Base-by-base conservation (phyloP, 768 basidiomycete species). In the Hemileccinum impolitum region DNA sequence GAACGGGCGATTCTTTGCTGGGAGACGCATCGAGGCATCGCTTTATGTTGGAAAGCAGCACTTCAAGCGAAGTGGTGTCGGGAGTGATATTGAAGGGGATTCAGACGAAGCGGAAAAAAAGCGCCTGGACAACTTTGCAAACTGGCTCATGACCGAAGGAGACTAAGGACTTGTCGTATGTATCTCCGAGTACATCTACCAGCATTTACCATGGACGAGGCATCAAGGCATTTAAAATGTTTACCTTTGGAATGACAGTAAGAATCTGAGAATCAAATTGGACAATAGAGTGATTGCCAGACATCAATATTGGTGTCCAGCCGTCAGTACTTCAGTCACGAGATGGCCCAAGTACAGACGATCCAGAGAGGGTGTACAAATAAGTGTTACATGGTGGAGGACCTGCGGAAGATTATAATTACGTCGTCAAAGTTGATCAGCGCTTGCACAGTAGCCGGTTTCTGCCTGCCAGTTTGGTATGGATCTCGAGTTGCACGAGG, bases 1-100 rank as follows among this genome's bases (percentile, higher is more conserved):
- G 93, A 81, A 94, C 56, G 90, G 90, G 8, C 77, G 94, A 35
- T 96, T 82, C 69, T 98, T 97, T 61, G 87, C 84, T 23, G 91
- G 91, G 12, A 79, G 90, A 38, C 77, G 80, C 38, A 75, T 99
- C 42, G 82, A 89, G 61, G 96, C 95, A 1, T 79, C 80, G 3
- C 72, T 96, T 13, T 94, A 84, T 65, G 76, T 78, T 23, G 94
- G 94, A 42, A 85, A 82, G 65, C 85, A 94, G 62, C 74, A 83
- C 36, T 97, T 88, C 75, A 79, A 75, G 54, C 85, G 87, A 46
- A 87, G 81, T 51, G 91, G 89, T 9, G 72, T 71, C 21, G 78
- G 77, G 3, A 84, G 85, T n/a, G 82, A 81, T 2, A 47, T 75
- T 3, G 82, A 78, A 47, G 84, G 76, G 7, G 82, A 80, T 18